Conservation (phyloP, 1,284 basidiomycete species). For the Ustilago nuda region DNA sequence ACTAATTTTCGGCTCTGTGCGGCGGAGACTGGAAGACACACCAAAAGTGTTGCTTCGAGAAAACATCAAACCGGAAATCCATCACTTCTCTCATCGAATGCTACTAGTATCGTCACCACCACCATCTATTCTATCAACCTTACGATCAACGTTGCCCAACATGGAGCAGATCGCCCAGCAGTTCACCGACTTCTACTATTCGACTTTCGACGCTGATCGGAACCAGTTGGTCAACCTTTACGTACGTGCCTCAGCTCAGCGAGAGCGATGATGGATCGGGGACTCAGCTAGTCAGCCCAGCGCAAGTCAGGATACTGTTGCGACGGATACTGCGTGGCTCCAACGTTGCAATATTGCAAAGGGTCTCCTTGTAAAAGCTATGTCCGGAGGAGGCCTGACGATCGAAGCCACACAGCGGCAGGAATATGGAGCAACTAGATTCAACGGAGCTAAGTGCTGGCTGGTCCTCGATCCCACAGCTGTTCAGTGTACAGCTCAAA, state of each 20-base stretch:
- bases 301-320: too few species aligned
- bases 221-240: constrained; percentile 76
- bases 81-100: background rate
- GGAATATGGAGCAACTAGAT: too few species aligned
- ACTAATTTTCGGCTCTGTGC: constrained; percentile 3
- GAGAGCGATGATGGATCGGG: too few species aligned
- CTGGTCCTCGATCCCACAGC: background rate
- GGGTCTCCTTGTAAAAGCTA: too few species aligned
- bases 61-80: background rate
- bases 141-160: constrained; percentile 14
- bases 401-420: too few species aligned
- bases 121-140: background rate
- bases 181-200: constrained; percentile 68
- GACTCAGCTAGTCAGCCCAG: too few species aligned
- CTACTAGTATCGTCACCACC: constrained; percentile 6
- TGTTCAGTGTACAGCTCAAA: background rate
- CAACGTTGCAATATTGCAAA: too few species aligned
- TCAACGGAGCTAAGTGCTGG: too few species aligned
- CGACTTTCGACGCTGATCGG: constrained; percentile 78
- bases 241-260: constrained; percentile 73
- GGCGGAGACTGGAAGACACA: background rate
- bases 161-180: constrained; percentile 67
- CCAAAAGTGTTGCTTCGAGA: constrained; percentile 15
- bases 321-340: too few species aligned
- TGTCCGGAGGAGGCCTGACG: too few species aligned